Evolutionary conservation across 164 flowering plant genomes (phyloP), one percentile per base, ranked within the genome.

Genomic region (Liquidambar formosana): DNA sequence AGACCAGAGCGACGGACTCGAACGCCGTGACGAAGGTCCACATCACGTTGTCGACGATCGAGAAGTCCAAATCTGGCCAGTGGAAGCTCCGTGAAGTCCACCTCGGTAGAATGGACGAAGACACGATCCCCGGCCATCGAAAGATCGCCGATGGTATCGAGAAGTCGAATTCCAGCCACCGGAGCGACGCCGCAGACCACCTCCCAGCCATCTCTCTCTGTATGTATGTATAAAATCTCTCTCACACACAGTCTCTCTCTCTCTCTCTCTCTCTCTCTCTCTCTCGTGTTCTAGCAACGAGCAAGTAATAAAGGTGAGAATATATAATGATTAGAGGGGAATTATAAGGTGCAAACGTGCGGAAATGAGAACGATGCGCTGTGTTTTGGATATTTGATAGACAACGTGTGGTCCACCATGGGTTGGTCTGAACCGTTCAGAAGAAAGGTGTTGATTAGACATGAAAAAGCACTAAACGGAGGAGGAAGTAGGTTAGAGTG

Each of bases 1-100:
- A 84, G 56, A 79, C 79, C 14, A 86, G 73, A 45, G 84, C 87
- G 3, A 86, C 84, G 49, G 87, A 83, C 73, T 86, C 90, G 45
- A 84, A 62, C 19, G 82, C 86, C 41, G 83, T 77, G 46, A 84
- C 71, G n/a, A 86, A 18, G 6, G 68, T 49, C 90, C 88, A 86
- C 10, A 84, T 22, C 13, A 84, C 71, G 44, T 75, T 74, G 81
- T 84, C 90, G 38, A 84, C 72, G 68, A 85, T 46, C 28, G 77
- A 74, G 62, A 71, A 51, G 54, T 26, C 61, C n/a, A 74, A 47
- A 3, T 60, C 73, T 57, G 69, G 63, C 79, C 79, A 69, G 27
- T 57, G 49, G 48, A 57, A 58, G 4, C 65, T 43, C 16, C 60
- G 21, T 10, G 13, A 26, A n/a, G 63, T 3, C 70, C 61, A 60